A percentile compares a stretch with the other conserved stretches of the same genome.
Conservation (phyloP, 371 early-diverging fungal genomes). For the Zychaea mexicana region DNA sequence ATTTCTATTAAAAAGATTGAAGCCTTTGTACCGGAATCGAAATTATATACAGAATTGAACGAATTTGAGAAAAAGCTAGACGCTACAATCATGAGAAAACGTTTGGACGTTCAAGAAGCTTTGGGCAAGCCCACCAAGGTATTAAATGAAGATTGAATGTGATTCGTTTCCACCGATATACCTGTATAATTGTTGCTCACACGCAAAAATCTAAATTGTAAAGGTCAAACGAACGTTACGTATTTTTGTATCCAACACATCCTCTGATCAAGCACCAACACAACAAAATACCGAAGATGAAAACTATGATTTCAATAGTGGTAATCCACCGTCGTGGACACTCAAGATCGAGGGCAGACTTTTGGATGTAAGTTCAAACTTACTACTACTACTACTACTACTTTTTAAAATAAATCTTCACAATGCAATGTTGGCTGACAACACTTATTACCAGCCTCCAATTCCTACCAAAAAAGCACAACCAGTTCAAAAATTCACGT, state of each 20-base stretch:
- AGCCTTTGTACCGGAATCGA: slow-evolving; percentile 90
- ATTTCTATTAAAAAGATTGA: slow-evolving; percentile 81
- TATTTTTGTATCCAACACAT: slow-evolving; percentile 86
- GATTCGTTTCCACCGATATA: neutral
- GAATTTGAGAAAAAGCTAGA: slow-evolving; percentile 90
- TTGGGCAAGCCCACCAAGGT: slow-evolving; percentile 76
- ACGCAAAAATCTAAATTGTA: slow-evolving; percentile 20
- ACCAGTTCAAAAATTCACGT: slow-evolving; percentile 80
- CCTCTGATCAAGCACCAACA: slow-evolving; percentile 65
- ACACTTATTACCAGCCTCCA: slow-evolving; percentile 33
- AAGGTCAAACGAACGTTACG: slow-evolving; percentile 80
- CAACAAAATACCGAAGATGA: slow-evolving; percentile 44
- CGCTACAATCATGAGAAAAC: slow-evolving; percentile 85
- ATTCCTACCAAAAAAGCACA: slow-evolving; percentile 61
- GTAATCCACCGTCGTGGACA: slow-evolving; percentile 86
- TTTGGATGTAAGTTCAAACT: slow-evolving; percentile 68
- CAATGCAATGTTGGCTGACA: too few species aligned
- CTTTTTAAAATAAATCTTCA: too few species aligned
- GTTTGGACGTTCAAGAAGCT: slow-evolving; percentile 88
- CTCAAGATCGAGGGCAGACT: slow-evolving; percentile 89
- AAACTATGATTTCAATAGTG: slow-evolving; percentile 52
- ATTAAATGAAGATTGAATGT: neutral
- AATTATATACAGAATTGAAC: slow-evolving; percentile 80
- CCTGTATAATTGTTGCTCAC: neutral
- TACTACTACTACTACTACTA: too few species aligned